These are phyloP conservation scores for Botrytis byssoidea DNA, from an alignment of 2,329 filamentous ascomycete genomes.

Conservation along the genomic window DNA sequence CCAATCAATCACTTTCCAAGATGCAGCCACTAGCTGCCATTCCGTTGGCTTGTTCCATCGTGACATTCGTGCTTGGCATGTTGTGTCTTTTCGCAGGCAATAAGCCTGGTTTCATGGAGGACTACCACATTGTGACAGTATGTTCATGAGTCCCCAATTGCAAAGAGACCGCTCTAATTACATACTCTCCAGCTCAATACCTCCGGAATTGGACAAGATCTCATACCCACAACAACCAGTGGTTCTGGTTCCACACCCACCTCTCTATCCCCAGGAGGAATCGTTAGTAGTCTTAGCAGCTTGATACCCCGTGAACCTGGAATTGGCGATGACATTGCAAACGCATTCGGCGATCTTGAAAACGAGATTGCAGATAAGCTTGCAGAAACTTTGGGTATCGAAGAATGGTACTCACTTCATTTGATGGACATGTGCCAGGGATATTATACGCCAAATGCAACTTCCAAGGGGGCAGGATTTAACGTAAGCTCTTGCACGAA, in stretches of 20 bases:
- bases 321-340: slow-evolving; percentile 40
- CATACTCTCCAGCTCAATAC: slow-evolving; percentile 51
- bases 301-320: slow-evolving; percentile 35
- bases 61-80: slow-evolving; percentile 56
- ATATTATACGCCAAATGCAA: slow-evolving; percentile 39
- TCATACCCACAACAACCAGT: slow-evolving; percentile 32
- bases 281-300: slow-evolving; percentile 44
- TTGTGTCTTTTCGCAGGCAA: slow-evolving; percentile 61
- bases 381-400: slow-evolving; percentile 50
- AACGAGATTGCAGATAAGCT: slow-evolving; percentile 41
- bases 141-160: slow-evolving; percentile 25
- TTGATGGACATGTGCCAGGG: slow-evolving; percentile 59
- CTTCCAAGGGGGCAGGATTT: slow-evolving; percentile 43
- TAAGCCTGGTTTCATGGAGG: slow-evolving; percentile 54
- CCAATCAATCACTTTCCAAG: background rate
- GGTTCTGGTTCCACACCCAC: slow-evolving; percentile 32
- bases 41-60: slow-evolving; percentile 50
- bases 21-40: slow-evolving; percentile 51
- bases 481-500: slow-evolving; percentile 57
- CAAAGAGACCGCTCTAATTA: slow-evolving; percentile 9
- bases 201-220: slow-evolving; percentile 49
- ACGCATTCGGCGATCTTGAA: slow-evolving; percentile 37
- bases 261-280: slow-evolving; percentile 33
- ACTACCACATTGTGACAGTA: slow-evolving; percentile 57
- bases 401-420: slow-evolving; percentile 62